These are phyloP conservation scores for Pseudogymnoascus sp. DNA, from an alignment of 2,329 filamentous ascomycete species.

Conservation along the genomic window DNA sequence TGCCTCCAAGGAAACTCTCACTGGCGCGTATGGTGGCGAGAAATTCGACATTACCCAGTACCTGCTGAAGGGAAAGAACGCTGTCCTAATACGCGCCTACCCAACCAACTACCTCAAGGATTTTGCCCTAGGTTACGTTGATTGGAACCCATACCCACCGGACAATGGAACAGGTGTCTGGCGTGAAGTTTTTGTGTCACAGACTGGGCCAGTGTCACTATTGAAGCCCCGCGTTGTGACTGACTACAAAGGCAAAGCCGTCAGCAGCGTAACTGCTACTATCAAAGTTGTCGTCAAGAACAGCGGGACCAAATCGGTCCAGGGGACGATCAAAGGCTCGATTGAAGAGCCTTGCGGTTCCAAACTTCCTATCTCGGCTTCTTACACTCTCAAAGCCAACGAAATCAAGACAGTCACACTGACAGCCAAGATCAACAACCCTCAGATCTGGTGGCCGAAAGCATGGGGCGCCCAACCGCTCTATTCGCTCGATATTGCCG, in stretches of 20 bases:
- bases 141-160: constrained; percentile 55
- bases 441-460: constrained; percentile 55
- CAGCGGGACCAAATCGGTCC: constrained; percentile 21
- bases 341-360: constrained; percentile 18
- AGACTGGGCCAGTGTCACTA: constrained; percentile 45
- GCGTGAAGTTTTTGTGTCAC: constrained; percentile 49
- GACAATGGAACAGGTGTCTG: constrained; percentile 59
- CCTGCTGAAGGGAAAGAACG: constrained; percentile 38
- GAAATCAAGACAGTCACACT: constrained; percentile 35
- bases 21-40: constrained; percentile 50
- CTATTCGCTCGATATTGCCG: constrained; percentile 28
- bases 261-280: constrained; percentile 2
- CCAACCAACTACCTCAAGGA: constrained; percentile 54
- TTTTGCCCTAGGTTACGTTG: constrained; percentile 52
- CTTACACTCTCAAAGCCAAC: constrained; percentile 33
- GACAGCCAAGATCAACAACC: constrained; percentile 33
- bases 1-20: constrained; percentile 41
- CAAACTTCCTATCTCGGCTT: constrained; percentile 24
- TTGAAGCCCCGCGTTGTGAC: constrained; percentile 10
- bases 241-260: constrained; percentile 3
- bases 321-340: constrained; percentile 17
- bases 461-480: constrained; percentile 51
- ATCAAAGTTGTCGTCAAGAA: constrained; percentile 10
- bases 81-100: constrained; percentile 45
- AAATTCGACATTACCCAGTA: constrained; percentile 45